Base-by-base conservation (phyloP, 169 alveolate genomes). In the Ichthyophthirius multifiliis region DNA sequence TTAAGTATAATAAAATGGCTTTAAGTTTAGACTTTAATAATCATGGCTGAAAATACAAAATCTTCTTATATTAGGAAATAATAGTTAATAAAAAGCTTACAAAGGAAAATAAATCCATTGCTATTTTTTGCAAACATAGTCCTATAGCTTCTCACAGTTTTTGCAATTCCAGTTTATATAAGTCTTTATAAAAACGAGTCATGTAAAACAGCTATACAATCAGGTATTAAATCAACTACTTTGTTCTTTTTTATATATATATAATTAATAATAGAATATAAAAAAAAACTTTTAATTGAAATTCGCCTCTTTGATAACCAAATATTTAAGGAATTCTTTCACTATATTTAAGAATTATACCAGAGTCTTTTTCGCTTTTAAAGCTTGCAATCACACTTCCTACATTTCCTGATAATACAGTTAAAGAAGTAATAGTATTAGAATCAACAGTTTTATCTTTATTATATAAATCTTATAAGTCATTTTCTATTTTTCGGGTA, bases 91-190 rank as follows among this genome's bases (percentile, higher is more conserved):
- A 55, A 55, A 27, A 55, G 5, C 31, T 55, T 55, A 39, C 71
- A 20, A 4, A 55, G 71, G 13, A 55, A 55, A 39, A 55, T 55
- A 27, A 55, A 55, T 7, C 71, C 71, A 16, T 55, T 27, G 10
- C 31, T 55, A 55, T 27, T 55, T 55, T 55, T 55, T 10, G 71
- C 34, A 55, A 55, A 55, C 71, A 55, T 55, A 20, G 71, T 55
- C 43, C 71, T 55, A 18, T 55, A 55, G 13, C 71, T 55, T 55
- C 71, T 55, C 0, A 55, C 39, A 16, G 71, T 55, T 55, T 55
- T 55, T 16, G 71, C 41, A 3, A 55, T 55, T 10, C 71, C 71
- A 10, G 71, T 55, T 23, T 55, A 27, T 2, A 55, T 55, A 4
- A 55, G 18, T 27, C 71, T 55, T n/a, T 55, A 23, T 5, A 55